A percentile compares a stretch with the other conserved stretches of the same genome.
These are phyloP conservation scores for Umbelopsis sp. DNA, from an alignment of 192 early-diverging fungal species.

Conservation along the genomic window DNA sequence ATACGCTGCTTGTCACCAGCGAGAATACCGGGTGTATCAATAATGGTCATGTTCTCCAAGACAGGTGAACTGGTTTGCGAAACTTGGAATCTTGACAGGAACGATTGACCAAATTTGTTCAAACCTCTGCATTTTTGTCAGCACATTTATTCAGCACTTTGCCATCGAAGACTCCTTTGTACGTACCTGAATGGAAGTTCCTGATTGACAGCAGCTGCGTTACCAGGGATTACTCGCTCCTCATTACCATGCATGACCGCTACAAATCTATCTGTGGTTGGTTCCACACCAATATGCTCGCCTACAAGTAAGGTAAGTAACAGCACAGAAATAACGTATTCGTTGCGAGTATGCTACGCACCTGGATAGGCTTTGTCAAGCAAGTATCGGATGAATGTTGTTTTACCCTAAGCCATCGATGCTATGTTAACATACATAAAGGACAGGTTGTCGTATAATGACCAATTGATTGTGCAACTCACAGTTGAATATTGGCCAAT, in stretches of 20 bases:
- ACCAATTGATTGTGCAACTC: constrained; percentile 12
- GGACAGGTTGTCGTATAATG: too few species aligned
- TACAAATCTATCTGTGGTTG: constrained; percentile 84
- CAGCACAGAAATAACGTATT: background rate
- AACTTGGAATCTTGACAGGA: constrained; percentile 84
- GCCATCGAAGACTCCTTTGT: background rate
- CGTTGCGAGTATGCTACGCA: background rate
- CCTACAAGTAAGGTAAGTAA: background rate
- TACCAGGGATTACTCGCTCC: constrained; percentile 81
- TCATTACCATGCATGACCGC: constrained; percentile 80
- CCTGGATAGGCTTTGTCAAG: constrained; percentile 81
- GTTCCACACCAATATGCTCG: constrained; percentile 85
- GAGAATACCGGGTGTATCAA: constrained; percentile 92
- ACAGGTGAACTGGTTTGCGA: constrained; percentile 77
- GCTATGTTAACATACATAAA: background rate
- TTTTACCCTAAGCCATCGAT: constrained; percentile 65
- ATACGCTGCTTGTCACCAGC: constrained; percentile 85
- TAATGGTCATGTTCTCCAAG: constrained; percentile 80
- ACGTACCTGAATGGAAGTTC: constrained; percentile 71
- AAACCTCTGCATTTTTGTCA: constrained; percentile 49
- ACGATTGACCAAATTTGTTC: constrained; percentile 79
- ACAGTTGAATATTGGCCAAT: constrained; percentile 88
- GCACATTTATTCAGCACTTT: background rate
- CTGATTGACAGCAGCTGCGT: constrained; percentile 82
- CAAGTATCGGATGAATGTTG: constrained; percentile 80